Evolutionary conservation across 2,329 filamentous ascomycete genomes (phyloP).

Genomic region (Juglanconis juglandina): DNA sequence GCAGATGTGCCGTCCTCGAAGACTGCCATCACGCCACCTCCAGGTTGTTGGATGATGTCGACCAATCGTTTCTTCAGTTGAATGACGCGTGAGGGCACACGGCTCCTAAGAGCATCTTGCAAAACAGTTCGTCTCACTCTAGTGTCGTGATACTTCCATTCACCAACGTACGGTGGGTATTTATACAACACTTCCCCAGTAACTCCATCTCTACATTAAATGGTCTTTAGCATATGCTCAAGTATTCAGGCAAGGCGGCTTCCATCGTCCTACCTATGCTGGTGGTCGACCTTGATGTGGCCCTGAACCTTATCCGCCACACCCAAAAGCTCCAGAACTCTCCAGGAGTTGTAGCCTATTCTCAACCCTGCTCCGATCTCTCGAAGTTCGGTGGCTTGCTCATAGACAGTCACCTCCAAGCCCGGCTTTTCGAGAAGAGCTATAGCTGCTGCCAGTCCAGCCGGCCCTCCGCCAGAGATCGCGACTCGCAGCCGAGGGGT

Average conservation of each 20-base stretch:
- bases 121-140: conserved; percentile 2
- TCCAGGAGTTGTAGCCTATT: conserved; percentile 13
- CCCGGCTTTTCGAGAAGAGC: not conserved
- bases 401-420: conserved; percentile 6
- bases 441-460: conserved; percentile 6
- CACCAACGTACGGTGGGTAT: conserved; percentile 4
- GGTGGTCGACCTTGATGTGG: conserved; percentile 12
- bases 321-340: conserved; percentile 10
- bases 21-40: not conserved
- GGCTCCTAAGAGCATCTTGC: conserved; percentile 6
- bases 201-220: not conserved
- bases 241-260: not conserved
- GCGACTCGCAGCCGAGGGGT: not conserved
- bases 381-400: conserved; percentile 9
- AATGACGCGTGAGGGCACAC: not conserved
- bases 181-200: conserved; percentile 3
- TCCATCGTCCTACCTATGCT: conserved; percentile 5
- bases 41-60: not conserved
- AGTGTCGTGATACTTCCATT: conserved; percentile 6
- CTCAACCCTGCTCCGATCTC: conserved; percentile 7
- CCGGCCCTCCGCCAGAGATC: conserved; percentile 9
- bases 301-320: conserved; percentile 5
- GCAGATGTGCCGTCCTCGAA: conserved; percentile 11
- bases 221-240: not conserved
- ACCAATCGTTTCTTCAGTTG: conserved; percentile 5